These are phyloP conservation scores for Ramaria rubella DNA, from an alignment of 768 basidiomycete genomes.

Conservation along the genomic window DNA sequence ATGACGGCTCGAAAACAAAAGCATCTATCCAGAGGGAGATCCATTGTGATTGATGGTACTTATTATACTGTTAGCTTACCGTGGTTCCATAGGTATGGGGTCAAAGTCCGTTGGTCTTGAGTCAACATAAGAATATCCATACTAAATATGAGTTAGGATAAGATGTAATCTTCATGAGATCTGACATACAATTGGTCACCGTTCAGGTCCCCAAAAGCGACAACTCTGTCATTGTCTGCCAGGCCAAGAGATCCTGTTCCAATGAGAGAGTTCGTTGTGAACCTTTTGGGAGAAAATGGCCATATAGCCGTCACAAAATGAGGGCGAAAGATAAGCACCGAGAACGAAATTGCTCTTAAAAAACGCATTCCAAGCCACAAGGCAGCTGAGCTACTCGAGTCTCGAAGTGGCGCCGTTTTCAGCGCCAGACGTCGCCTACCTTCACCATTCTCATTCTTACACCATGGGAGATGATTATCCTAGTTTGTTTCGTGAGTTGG, in stretches of 20 bases:
- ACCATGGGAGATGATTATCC: constrained; percentile 76
- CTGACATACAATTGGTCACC: constrained; percentile 85
- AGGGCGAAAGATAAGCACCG: background rate
- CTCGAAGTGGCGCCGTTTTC: too few relatives aligned
- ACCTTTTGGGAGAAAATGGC: constrained; percentile 87
- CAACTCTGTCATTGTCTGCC: constrained; percentile 59
- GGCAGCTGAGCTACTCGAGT: background rate
- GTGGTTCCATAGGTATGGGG: constrained; percentile 77
- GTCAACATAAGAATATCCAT: constrained; percentile 75
- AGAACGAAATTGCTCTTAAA: background rate
- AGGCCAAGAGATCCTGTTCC: constrained; percentile 77
- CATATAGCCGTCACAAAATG: constrained; percentile 34
- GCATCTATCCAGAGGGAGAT: constrained; percentile 35
- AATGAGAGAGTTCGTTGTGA: constrained; percentile 73
- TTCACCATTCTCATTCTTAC: background rate
- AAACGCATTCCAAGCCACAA: background rate
- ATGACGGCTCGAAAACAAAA: constrained; percentile 48
- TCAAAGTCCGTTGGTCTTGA: constrained; percentile 69
- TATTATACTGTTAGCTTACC: constrained; percentile 36
- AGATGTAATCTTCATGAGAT: background rate
- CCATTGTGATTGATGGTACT: constrained; percentile 4
- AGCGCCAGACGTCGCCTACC: too few relatives aligned
- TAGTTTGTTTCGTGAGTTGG: constrained; percentile 68
- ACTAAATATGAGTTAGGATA: constrained; percentile 32
- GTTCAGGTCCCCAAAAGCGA: constrained; percentile 93